phyloP scores from a whole-genome alignment of 1,284 basidiomycete genomes.

The Ustilago hordei region DNA sequence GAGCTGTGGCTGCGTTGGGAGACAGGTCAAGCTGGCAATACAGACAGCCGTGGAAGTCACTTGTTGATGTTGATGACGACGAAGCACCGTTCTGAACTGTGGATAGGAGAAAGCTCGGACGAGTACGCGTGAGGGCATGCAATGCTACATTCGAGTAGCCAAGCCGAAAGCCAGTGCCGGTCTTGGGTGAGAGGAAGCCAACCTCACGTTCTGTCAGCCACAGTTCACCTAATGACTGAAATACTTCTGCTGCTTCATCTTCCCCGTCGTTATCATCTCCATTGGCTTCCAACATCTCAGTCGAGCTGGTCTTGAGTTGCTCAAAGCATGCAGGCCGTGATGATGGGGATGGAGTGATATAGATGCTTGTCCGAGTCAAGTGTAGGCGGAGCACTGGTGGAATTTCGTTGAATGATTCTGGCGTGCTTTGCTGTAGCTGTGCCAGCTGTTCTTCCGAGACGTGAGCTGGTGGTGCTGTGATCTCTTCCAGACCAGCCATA shows the following conservation, averaged over 20 bases:
- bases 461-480: conserved; percentile 31
- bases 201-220: conserved; percentile 59
- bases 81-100: conserved; percentile 3
- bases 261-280: conserved; percentile 3
- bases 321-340: conserved; percentile 40
- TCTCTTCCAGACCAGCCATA: conserved; percentile 24
- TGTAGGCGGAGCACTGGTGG: conserved; percentile 37
- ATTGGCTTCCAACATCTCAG: background rate
- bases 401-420: conserved; percentile 40
- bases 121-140: conserved; percentile 62
- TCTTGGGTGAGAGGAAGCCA: conserved; percentile 46
- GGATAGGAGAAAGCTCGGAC: conserved; percentile 45
- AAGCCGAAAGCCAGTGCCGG: conserved; percentile 52
- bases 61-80: conserved; percentile 6
- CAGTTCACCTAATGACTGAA: conserved; percentile 32
- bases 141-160: conserved; percentile 61
- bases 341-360: conserved; percentile 41
- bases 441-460: conserved; percentile 25
- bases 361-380: conserved; percentile 31
- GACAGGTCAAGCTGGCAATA: conserved; percentile 67
- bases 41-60: conserved; percentile 47
- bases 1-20: conserved; percentile 31
- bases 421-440: conserved; percentile 46
- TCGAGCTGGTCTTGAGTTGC: background rate
- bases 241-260: conserved; percentile 25